phyloP scores from a whole-genome alignment of 2,329 filamentous ascomycete species.

The Myriosclerotinia curreyana region DNA sequence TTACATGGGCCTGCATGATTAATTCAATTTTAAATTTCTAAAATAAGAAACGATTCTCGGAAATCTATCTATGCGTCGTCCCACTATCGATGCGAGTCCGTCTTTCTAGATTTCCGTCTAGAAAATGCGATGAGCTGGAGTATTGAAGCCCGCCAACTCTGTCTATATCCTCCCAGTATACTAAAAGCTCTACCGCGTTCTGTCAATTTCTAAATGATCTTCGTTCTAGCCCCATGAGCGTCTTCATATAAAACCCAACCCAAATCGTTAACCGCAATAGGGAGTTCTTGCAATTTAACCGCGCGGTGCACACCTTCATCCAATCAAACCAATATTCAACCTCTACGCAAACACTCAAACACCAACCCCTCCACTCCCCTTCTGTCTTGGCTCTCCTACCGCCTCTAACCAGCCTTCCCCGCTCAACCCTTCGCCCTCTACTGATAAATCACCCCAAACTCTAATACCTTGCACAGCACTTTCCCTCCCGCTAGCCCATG shows the following conservation, averaged over 20 bases:
- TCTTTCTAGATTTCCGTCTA: conserved; percentile 1
- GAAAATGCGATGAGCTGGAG: neutral
- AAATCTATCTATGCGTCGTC: neutral
- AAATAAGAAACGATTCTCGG: neutral
- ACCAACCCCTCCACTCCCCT: conserved; percentile 46
- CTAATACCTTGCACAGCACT: conserved; percentile 72
- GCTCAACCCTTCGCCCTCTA: conserved; percentile 72
- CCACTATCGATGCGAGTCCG: neutral
- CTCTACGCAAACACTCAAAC: neutral
- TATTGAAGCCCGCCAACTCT: neutral
- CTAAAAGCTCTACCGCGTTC: neutral
- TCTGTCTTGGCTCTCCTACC: conserved; percentile 70
- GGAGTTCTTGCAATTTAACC: conserved; percentile 10
- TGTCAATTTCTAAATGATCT: neutral
- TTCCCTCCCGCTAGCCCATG: conserved; percentile 59
- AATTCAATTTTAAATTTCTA: neutral
- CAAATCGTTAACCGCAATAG: neutral
- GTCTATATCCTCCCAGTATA: neutral
- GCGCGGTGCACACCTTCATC: conserved; percentile 1
- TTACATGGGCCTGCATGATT: neutral
- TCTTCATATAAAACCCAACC: neutral
- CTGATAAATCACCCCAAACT: conserved; percentile 64
- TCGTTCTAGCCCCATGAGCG: neutral
- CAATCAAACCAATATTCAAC: neutral
- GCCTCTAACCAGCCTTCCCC: conserved; percentile 78